Evolutionary conservation across 73 alveolate species (phyloP), one percentile per base, ranked within the genome.

Genomic region (Paramecium tetraurelia): DNA sequence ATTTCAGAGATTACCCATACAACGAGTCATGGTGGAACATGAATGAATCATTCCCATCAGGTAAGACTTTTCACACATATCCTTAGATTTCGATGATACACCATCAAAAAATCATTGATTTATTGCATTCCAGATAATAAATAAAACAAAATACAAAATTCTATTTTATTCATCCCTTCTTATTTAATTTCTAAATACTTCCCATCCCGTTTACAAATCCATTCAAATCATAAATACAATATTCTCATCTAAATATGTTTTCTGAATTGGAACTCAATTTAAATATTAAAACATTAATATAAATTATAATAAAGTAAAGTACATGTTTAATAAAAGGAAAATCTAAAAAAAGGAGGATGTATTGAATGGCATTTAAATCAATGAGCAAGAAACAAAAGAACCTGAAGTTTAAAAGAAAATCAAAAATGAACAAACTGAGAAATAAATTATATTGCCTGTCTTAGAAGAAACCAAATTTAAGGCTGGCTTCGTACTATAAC

Each of bases 1-100:
- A 70, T 83, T 89, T 70, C 44, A 83, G 58, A 70, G 94, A 89
- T 71, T 89, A 89, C 72, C 94, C 94, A 44, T 83, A 70, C 53
- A 89, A 89, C 48, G 92, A 89, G 12, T 31, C 90, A 3, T 40
- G 59, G 57, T 72, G 86, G 86, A 16, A 11, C 40, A 40, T 40
- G 57, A 33, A 35, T 36, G 86, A 72, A 72, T 36, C 40, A 20
- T 72, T 72, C 86, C 86, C 86, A 35, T 9, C 86, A 35, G 86
- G 84, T 63, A 63, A 31, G 11, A 12, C 33, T 53, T 1, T 12
- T 63, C 12, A 9, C 1, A 63, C 21, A 22, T 7, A 11, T 14
- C 14, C 9, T 0, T 63, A 63, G 84, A 33, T 31, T 63, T 63
- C 11, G 84, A 63, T 63, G 84, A 63, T 63, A 20, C 46, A 27